Base-by-base conservation (phyloP, 352 stramenopile species). In the Phytopythium montanum region DNA sequence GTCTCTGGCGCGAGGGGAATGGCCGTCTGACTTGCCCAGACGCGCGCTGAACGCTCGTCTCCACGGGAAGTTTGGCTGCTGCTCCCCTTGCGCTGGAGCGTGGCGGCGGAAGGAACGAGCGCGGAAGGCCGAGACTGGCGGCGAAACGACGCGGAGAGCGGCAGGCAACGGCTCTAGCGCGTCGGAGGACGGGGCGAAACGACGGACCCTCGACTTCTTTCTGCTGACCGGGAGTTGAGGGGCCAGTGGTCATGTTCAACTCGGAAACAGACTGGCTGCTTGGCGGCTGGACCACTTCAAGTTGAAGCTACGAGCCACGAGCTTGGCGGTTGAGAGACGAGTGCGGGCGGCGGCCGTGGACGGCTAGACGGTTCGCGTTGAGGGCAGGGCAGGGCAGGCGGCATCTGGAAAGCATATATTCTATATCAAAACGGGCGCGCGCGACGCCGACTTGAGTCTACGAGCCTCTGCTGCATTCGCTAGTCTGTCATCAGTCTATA, bases 341-440 rank as follows among this genome's bases (percentile, higher is more conserved):
- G 5, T 46, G 36, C 13, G 16, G 33, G 6, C 10, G 5, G 33
- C 29, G 29, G 29, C 4, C 29, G 8, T 12, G 34, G 13, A 41
- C 8, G 10, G 13, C 2, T 21, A 29, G 1, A 52, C 16, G 21
- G 3, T 33, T 18, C 34, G 23, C 25, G 10, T 52, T 9, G 23
- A 52, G 18, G 23, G 45, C 33, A 23, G 28, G 45, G 10, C 45
- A n/a, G 45, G 45, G 13, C 13, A 31, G 45, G 14, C 10, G 12
- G 16, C 25, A 34, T 23, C n/a, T 9, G 26, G 13, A 42, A 38
- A 12, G 33, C 33, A 38, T 56, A 13, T 56, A 56, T 59, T 59
- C 53, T 59, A 59, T 59, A 59, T 39, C 53, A 59, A 59, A 59
- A 59, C 26, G 53, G 31, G 38, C 53, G 53, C 36, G 36, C 33